Evolutionary conservation across 202 grass and related monocot genomes (phyloP), one percentile per base, ranked within the genome.

Genomic region (Elaeis oleifera): DNA sequence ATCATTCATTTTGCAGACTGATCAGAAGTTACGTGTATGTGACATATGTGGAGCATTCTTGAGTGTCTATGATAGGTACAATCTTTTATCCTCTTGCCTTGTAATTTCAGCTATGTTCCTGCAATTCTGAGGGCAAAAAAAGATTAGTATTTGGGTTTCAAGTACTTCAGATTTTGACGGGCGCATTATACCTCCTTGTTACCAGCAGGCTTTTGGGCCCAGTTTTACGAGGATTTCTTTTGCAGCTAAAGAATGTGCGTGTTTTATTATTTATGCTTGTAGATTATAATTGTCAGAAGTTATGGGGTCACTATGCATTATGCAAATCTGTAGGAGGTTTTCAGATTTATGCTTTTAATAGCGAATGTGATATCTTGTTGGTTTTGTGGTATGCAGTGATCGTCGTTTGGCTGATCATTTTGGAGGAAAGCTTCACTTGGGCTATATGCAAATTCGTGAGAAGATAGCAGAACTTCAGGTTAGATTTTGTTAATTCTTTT

Each of bases 41-140:
- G 88, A 97, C 77, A 92, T 92, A 77, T 97, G 92, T 81, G 92
- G 92, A 76, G 92, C 92, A 65, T 97, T 97, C 76, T 84, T 97
- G 84, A 97, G 92, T 9, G 82, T 97, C 23, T 97, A 97, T 70
- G 94, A 97, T 68, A 97, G 81, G 94, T 97, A 89, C 76, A 71
- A 6, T 57, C 51, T 60, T 74, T 44, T 44, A 44, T 44, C 2
- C 44, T 65, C 9, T 69, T 73, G 76, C 64, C 28, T 5, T 16
- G 7, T 27, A 18, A 18, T 14, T 49, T 28, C 36, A 13, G 36
- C 36, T 83, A 20, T 64, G 15, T 18, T 28, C 28, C 59, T 59
- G 59, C 63, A 58, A 68, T 62, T 55, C 72, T 39, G 56, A 36
- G 61, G 68, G 54, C 56, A 76, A 31, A 9, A 53, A 23, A 59